Evolutionary conservation across 2,329 filamentous ascomycete species (phyloP).

Genomic region (Aspergillus chevalieri): DNA sequence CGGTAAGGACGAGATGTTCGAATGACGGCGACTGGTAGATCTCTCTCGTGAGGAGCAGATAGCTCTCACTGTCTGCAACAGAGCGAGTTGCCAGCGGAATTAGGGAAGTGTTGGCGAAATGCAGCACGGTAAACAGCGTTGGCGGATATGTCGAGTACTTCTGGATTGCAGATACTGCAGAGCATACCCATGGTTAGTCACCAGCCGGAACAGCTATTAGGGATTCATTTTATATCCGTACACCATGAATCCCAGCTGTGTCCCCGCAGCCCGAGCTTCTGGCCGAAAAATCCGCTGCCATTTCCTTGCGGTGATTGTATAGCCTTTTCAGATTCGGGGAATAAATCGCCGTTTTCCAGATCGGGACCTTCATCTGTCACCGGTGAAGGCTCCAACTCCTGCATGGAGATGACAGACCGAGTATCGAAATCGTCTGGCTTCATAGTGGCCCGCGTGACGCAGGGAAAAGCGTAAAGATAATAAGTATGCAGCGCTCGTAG

Average conservation of each 20-base stretch:
- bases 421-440: slow-evolving; percentile 26
- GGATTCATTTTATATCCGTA: slow-evolving; percentile 37
- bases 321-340: slow-evolving; percentile 19
- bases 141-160: slow-evolving; percentile 86
- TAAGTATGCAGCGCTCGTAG: neutral
- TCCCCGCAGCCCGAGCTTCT: slow-evolving; percentile 54
- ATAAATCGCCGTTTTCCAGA: slow-evolving; percentile 47
- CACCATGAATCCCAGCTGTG: slow-evolving; percentile 70
- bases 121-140: slow-evolving; percentile 66
- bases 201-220: neutral
- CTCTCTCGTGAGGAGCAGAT: slow-evolving; percentile 83
- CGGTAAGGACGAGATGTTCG: slow-evolving; percentile 71
- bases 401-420: slow-evolving; percentile 57
- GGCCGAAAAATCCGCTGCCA: slow-evolving; percentile 14
- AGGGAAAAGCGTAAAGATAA: neutral
- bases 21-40: slow-evolving; percentile 80
- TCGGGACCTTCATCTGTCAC: slow-evolving; percentile 54
- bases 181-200: neutral
- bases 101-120: slow-evolving; percentile 74
- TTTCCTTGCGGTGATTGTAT: slow-evolving; percentile 4
- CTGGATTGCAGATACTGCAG: slow-evolving; percentile 66
- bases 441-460: slow-evolving; percentile 3
- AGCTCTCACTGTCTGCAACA: slow-evolving; percentile 69
- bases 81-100: slow-evolving; percentile 70
- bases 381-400: slow-evolving; percentile 75